phyloP scores from a whole-genome alignment of 108 stramenopile genomes.

The Skeletonema costatum region DNA sequence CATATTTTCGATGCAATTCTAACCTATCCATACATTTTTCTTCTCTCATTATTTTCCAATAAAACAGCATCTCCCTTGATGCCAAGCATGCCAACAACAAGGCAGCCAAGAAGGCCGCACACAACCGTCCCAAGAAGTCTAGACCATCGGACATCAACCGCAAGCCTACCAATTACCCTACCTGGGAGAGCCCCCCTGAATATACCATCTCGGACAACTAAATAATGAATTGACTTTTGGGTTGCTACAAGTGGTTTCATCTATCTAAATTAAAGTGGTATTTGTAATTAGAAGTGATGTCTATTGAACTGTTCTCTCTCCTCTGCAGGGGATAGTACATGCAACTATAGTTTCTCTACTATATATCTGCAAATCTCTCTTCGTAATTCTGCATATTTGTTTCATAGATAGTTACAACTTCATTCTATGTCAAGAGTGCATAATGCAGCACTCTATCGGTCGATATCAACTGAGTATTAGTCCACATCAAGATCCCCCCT shows the following conservation, averaged over 20 bases:
- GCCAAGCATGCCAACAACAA: conserved; percentile 89
- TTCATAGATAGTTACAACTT: not conserved
- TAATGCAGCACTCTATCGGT: not conserved
- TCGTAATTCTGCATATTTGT: not conserved
- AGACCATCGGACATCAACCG: conserved; percentile 85
- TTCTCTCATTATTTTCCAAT: not conserved
- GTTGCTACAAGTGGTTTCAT: not conserved
- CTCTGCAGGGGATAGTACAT: too few species aligned
- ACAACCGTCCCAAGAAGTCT: conserved; percentile 82
- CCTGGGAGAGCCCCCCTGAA: conserved; percentile 71
- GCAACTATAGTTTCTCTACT: too few species aligned
- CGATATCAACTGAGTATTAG: not conserved
- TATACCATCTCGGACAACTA: conserved; percentile 68
- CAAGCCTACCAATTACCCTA: conserved; percentile 67
- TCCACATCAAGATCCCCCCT: not conserved
- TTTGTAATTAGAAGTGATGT: not conserved
- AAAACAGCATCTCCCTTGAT: conserved; percentile 36
- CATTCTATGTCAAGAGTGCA: not conserved
- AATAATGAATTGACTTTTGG: not conserved
- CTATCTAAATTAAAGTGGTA: not conserved
- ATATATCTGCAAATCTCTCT: too few species aligned
- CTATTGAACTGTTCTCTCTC: too few species aligned
- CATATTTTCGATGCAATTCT: not conserved
- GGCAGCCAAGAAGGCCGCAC: conserved; percentile 79
- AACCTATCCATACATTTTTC: not conserved